Evolutionary conservation across 139 green algal genomes (phyloP).

Genomic region (Chlamydomonas schloesseri): DNA sequence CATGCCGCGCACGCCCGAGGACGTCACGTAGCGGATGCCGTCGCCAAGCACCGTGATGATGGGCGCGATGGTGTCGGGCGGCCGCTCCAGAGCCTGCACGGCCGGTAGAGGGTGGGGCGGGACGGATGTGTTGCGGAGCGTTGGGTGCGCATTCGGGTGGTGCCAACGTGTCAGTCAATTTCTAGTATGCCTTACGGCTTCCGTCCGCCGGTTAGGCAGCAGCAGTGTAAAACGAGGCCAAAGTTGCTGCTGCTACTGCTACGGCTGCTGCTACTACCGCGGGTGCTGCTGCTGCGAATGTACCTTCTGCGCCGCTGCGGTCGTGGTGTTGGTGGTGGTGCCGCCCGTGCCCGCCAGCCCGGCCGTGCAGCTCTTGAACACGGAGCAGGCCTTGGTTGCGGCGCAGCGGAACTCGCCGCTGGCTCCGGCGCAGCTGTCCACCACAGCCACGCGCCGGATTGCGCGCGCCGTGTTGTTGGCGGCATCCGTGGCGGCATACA

Average conservation of each 20-base stretch:
- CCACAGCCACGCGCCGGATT: not conserved
- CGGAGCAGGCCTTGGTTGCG: not conserved
- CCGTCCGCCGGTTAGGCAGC: too few relatives aligned
- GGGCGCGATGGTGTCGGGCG: slow-evolving; percentile 3
- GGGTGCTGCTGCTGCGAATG: not conserved
- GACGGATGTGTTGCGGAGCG: too few relatives aligned
- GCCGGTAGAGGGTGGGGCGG: too few relatives aligned
- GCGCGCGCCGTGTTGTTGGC: not conserved
- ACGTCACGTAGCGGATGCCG: not conserved
- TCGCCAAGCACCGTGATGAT: not conserved
- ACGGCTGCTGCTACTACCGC: not conserved
- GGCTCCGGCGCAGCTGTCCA: not conserved
- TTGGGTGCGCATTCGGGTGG: too few relatives aligned
- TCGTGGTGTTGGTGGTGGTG: not conserved
- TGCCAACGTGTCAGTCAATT: too few relatives aligned
- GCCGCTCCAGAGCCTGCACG: not conserved
- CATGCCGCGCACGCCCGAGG: not conserved
- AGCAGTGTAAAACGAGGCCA: too few relatives aligned
- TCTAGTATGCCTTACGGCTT: too few relatives aligned
- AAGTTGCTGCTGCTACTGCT: too few relatives aligned
- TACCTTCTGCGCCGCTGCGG: not conserved
- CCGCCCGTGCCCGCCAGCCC: not conserved
- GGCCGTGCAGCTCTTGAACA: not conserved
- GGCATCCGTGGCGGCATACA: not conserved
- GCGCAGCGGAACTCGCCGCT: slow-evolving; percentile 2